phyloP scores from a whole-genome alignment of 2,329 filamentous ascomycete species.

The Venturia oleaginea region DNA sequence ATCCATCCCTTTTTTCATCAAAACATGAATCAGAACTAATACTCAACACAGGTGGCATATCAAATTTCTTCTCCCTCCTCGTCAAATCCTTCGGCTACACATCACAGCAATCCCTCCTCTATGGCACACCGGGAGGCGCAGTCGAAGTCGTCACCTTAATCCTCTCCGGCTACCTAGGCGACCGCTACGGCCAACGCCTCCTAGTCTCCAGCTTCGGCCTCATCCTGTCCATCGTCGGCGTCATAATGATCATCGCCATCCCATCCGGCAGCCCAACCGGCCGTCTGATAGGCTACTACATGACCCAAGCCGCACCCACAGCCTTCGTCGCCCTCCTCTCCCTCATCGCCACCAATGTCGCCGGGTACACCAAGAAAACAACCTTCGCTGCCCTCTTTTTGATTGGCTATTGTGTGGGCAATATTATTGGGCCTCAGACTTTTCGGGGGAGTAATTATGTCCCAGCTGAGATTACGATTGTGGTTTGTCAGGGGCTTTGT shows the following conservation, averaged over 20 bases:
- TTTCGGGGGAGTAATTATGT: slow-evolving; percentile 50
- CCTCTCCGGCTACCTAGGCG: slow-evolving; percentile 47
- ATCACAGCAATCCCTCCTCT: slow-evolving; percentile 51
- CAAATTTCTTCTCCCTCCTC: slow-evolving; percentile 53
- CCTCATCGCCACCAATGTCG: slow-evolving; percentile 54
- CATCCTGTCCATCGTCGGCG: slow-evolving; percentile 46
- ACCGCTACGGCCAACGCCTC: slow-evolving; percentile 48
- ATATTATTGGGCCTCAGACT: slow-evolving; percentile 43
- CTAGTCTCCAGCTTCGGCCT: slow-evolving; percentile 46
- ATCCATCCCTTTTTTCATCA: neutral
- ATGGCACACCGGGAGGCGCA: slow-evolving; percentile 56
- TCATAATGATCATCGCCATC: slow-evolving; percentile 56
- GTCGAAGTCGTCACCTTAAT: slow-evolving; percentile 54
- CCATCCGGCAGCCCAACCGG: slow-evolving; percentile 49
- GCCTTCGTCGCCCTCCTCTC: slow-evolving; percentile 56
- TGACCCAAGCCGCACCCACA: slow-evolving; percentile 51
- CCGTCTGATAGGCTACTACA: slow-evolving; percentile 55
- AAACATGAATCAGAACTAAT: neutral
- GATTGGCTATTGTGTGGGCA: slow-evolving; percentile 43
- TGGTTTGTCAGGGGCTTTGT: slow-evolving; percentile 48
- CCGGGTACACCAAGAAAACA: slow-evolving; percentile 51
- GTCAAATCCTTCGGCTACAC: slow-evolving; percentile 59
- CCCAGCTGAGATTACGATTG: slow-evolving; percentile 54
- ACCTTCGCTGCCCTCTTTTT: slow-evolving; percentile 47
- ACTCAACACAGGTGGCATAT: slow-evolving; percentile 35